Conservation (phyloP, 139 green algal genomes). For the Diplosphaera chodatii region DNA sequence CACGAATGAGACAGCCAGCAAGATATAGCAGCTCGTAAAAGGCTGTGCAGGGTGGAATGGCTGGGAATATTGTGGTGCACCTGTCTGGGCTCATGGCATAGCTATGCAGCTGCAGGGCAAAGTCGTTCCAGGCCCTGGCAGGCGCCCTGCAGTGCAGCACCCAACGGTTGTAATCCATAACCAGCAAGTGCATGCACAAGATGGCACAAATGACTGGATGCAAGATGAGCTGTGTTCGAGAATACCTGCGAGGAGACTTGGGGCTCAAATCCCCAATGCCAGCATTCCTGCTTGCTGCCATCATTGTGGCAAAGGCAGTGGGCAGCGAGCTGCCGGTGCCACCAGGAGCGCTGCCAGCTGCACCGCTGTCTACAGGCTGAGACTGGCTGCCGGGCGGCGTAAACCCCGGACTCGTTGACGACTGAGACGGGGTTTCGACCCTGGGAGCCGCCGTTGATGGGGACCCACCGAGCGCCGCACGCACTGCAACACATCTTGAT, state of each 20-base stretch:
- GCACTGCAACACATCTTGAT: no score
- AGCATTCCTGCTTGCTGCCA: slow-evolving; percentile 5
- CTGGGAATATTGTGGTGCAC: no score
- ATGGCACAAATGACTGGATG: no score
- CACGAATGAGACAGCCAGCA: neutral
- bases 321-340: neutral
- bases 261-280: neutral
- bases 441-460: no score
- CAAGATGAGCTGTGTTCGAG: no score
- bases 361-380: no score
- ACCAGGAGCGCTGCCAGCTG: no score
- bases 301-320: slow-evolving; percentile 3
- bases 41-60: slow-evolving; percentile 1
- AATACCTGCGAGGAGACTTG: neutral
- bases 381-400: no score
- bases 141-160: neutral
- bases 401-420: no score
- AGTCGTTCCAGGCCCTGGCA: neutral
- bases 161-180: neutral
- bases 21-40: neutral
- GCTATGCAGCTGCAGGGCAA: neutral
- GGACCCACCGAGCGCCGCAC: no score
- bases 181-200: neutral
- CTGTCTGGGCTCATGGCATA: no score
- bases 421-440: no score